A percentile compares a stretch with the other conserved stretches of the same genome.
These are phyloP conservation scores for Elasticomyces elasticus DNA, from an alignment of 495 filamentous ascomycete species.

Conservation along the genomic window DNA sequence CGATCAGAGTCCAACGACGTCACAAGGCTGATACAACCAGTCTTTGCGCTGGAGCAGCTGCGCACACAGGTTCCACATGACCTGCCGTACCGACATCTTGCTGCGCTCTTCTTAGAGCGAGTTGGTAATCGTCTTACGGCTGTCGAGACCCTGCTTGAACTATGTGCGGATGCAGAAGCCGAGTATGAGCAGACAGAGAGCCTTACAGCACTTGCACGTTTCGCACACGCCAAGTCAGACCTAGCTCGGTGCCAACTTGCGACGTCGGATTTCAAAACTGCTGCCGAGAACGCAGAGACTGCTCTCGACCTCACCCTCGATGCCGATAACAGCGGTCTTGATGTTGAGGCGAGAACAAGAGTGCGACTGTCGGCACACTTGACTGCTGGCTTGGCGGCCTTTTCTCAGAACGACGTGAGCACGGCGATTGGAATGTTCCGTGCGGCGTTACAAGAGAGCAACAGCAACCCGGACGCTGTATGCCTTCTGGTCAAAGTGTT, in stretches of 20 bases:
- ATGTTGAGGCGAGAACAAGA: constrained; percentile 44
- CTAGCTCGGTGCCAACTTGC: constrained; percentile 71
- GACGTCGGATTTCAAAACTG: constrained; percentile 48
- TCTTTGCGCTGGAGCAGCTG: constrained; percentile 82
- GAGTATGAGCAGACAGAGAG: constrained; percentile 81
- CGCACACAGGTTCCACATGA: constrained; percentile 55
- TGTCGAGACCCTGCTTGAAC: constrained; percentile 48
- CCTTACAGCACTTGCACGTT: constrained; percentile 55
- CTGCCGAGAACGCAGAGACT: constrained; percentile 50
- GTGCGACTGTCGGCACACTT: constrained; percentile 75
- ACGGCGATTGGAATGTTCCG: constrained; percentile 70
- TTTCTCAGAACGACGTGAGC: constrained; percentile 53
- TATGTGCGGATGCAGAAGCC: constrained; percentile 61
- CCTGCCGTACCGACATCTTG: constrained; percentile 63
- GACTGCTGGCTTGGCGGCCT: constrained; percentile 72
- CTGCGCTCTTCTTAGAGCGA: constrained; percentile 70
- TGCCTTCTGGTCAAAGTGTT: constrained; percentile 83
- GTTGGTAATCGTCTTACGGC: constrained; percentile 57
- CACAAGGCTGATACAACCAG: constrained; percentile 56
- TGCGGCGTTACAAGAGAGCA: constrained; percentile 66
- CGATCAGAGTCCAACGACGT: constrained; percentile 49
- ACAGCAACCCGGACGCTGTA: constrained; percentile 70
- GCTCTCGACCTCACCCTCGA: constrained; percentile 29
- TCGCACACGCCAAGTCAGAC: constrained; percentile 78
- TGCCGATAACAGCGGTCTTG: constrained; percentile 46